A percentile compares a stretch with the other conserved stretches of the same genome.
These are phyloP conservation scores for Sclerotinia sclerotiorum DNA, from an alignment of 2,329 filamentous ascomycete species.

Conservation along the genomic window DNA sequence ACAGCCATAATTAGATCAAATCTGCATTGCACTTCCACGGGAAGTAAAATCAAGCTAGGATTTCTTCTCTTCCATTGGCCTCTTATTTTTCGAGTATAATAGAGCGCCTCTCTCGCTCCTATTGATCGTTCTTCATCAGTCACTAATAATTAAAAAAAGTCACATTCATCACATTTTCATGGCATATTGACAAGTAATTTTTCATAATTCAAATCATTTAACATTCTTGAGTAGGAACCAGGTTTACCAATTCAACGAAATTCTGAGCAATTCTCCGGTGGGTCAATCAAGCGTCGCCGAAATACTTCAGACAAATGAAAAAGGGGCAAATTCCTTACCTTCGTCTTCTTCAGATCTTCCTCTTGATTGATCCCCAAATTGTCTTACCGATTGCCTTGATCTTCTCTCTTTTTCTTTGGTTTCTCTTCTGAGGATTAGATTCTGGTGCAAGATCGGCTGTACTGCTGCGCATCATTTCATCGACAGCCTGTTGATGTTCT, in stretches of 20 bases:
- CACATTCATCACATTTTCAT: background rate
- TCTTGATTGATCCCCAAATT: slow-evolving; percentile 1
- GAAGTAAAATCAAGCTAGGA: background rate
- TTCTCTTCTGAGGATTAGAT: background rate
- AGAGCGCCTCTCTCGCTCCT: background rate
- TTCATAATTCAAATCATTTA: background rate
- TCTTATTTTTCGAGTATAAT: background rate
- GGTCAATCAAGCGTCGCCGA: background rate
- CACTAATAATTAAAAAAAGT: background rate
- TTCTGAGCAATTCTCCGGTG: background rate
- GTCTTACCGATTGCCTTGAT: background rate
- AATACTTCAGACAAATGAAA: background rate
- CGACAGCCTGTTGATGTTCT: background rate
- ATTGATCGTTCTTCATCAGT: no score
- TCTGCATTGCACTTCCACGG: background rate
- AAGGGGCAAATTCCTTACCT: background rate
- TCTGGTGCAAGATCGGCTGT: background rate
- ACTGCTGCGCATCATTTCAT: background rate
- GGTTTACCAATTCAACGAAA: background rate
- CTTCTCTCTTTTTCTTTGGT: background rate
- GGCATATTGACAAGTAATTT: background rate
- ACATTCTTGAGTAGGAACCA: background rate
- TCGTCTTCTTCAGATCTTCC: background rate
- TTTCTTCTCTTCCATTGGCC: background rate
- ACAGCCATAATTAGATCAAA: no score